Base-by-base conservation (phyloP, 2,329 filamentous ascomycete species). In the Cytospora leucostoma region DNA sequence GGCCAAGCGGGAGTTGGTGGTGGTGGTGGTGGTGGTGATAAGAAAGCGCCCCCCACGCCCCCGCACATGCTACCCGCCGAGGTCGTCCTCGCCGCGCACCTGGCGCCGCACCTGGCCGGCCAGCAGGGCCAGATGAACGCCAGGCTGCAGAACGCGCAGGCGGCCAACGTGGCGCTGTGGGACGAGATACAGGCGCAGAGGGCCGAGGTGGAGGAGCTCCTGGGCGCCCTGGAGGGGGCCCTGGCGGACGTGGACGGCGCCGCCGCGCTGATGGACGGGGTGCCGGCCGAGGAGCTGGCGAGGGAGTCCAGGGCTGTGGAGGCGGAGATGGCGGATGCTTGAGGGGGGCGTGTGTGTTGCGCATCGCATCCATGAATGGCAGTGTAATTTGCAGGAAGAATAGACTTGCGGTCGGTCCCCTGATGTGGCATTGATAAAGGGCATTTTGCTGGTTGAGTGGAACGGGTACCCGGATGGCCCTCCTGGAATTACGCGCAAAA, bases 81-180 rank as follows among this genome's bases (percentile, higher is more conserved):
- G 4, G 73, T 77, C 4, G 76, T 88, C 47, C 75, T 87, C 27
- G 73, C 77, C 17, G 85, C 85, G 1, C 85, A 88, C 72, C 75
- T 87, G 32, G 72, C 76, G 7, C 82, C 84, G 0, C 77, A 83
- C 58, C 78, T 87, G 5, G 76, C 77, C 3, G 74, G 79, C 17
- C 83, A 87, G 70, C 81, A 82, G 61, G 80, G 79, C 2, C 80
- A 82, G 68, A 80, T 88, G 65, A 85, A 84, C 70, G 84, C 83
- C 10, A 78, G 77, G 54, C 75, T 88, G 38, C 82, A 84, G 70
- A 85, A 83, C 27, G 79, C 78, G 51, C 84, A 87, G 71, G 77
- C 80, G 17, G 79, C 82, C 69, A 89, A 89, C 71, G 80, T 82
- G 15, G 76, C 74, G 7, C 74, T 88, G 19, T 82, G 80, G 63